These are phyloP conservation scores for Mycena floridula DNA, from an alignment of 768 basidiomycete genomes.

Conservation along the genomic window DNA sequence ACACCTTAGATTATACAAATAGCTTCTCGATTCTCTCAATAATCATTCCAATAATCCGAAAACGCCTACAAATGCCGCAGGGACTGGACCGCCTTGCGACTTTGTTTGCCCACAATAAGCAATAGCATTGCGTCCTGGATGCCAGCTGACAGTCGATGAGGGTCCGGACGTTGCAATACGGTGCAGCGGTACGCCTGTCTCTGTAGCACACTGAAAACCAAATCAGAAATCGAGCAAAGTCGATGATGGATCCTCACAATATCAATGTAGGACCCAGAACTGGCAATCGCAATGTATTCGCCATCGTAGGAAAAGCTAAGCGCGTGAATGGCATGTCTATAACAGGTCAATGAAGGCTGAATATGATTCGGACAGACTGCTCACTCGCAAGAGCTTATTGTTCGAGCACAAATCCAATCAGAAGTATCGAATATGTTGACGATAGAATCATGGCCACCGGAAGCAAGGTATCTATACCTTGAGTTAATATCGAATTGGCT, in stretches of 20 bases:
- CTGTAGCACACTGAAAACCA: constrained; percentile 55
- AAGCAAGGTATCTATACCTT: constrained; percentile 60
- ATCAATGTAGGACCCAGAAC: constrained; percentile 65
- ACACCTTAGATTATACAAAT: no score
- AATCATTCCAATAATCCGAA: constrained; percentile 45
- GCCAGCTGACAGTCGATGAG: constrained; percentile 76
- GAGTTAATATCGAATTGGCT: constrained; percentile 1
- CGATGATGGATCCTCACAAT: constrained; percentile 48
- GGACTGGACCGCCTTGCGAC: constrained; percentile 56
- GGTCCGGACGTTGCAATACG: constrained; percentile 69
- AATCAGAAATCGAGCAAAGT: constrained; percentile 1
- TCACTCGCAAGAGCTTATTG: constrained; percentile 77
- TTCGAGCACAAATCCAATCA: constrained; percentile 78
- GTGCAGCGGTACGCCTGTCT: constrained; percentile 68
- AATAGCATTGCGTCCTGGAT: constrained; percentile 75
- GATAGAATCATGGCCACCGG: constrained; percentile 78
- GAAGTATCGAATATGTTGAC: constrained; percentile 74
- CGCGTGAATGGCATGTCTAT: constrained; percentile 63
- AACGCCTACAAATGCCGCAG: constrained; percentile 64
- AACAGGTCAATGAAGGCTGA: neutral
- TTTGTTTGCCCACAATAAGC: constrained; percentile 80
- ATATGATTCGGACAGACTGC: constrained; percentile 20
- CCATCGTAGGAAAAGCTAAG: constrained; percentile 81
- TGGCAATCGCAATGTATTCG: constrained; percentile 77
- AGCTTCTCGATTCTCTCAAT: no score